Evolutionary conservation across 1,284 basidiomycete species (phyloP).

Genomic region (Microbotryum lychnidis-dioicae): DNA sequence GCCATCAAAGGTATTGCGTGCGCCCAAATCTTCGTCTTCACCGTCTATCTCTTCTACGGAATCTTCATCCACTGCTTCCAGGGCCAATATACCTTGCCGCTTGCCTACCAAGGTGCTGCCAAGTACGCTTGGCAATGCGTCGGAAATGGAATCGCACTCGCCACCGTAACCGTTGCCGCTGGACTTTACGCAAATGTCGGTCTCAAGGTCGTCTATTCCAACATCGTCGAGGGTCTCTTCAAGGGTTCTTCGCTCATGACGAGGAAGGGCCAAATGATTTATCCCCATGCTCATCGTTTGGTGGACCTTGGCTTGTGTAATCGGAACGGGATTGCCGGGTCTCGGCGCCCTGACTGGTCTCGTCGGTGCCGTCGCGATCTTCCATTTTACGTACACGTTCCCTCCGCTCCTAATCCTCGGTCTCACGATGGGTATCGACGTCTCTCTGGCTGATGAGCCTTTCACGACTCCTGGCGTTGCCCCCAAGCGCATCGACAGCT

Average conservation of each 20-base stretch:
- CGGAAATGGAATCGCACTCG: conserved; percentile 36
- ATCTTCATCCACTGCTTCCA: conserved; percentile 45
- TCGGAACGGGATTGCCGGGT: conserved; percentile 56
- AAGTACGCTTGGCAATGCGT: conserved; percentile 39
- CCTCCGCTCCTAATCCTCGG: conserved; percentile 52
- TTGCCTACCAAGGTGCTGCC: conserved; percentile 51
- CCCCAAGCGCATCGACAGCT: conserved; percentile 22
- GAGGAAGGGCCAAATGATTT: conserved; percentile 47
- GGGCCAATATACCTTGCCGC: conserved; percentile 49
- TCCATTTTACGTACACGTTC: conserved; percentile 59
- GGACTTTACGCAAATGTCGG: conserved; percentile 34
- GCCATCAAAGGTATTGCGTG: conserved; percentile 60
- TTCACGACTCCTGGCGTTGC: conserved; percentile 15
- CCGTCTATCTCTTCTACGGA: conserved; percentile 55
- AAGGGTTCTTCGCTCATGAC: conserved; percentile 46
- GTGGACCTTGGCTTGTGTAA: conserved; percentile 51
- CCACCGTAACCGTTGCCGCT: conserved; percentile 36
- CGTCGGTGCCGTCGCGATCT: conserved; percentile 53
- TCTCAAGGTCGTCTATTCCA: conserved; percentile 53
- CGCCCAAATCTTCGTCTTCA: conserved; percentile 52
- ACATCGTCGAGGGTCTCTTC: conserved; percentile 53
- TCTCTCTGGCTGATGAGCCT: conserved; percentile 17
- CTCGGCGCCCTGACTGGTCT: conserved; percentile 51
- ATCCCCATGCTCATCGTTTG: conserved; percentile 44
- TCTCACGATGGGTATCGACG: conserved; percentile 48